These are phyloP conservation scores for Tuber umbilicatum DNA, from an alignment of 495 filamentous ascomycete species.

Conservation along the genomic window DNA sequence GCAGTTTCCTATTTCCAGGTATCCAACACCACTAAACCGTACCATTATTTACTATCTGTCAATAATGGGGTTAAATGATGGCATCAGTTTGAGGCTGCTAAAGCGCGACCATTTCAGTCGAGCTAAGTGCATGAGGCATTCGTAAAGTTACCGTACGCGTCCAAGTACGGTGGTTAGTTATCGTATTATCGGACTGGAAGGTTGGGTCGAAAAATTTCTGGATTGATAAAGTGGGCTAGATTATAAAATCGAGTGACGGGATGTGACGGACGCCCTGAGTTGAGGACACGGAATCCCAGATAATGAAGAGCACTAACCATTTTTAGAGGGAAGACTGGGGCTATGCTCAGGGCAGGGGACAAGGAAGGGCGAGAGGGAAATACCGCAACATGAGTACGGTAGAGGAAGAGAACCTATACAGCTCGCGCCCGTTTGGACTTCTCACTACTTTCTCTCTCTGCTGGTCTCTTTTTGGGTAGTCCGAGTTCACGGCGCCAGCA, in stretches of 20 bases:
- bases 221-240: background rate
- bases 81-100: background rate
- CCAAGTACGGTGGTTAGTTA: too few relatives aligned
- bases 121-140: background rate
- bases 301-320: background rate
- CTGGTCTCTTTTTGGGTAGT: background rate
- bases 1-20: too few relatives aligned
- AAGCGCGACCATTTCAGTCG: background rate
- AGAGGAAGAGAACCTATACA: background rate
- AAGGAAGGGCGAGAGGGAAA: background rate
- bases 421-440: background rate
- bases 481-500: background rate
- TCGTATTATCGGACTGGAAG: background rate
- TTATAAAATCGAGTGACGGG: background rate
- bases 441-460: background rate
- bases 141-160: background rate
- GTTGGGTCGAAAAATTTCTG: background rate
- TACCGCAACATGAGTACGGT: too few relatives aligned
- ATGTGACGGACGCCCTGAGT: background rate
- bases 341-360: background rate
- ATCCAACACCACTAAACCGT: too few relatives aligned
- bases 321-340: background rate
- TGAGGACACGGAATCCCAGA: background rate
- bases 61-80: too few relatives aligned
- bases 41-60: too few relatives aligned